Base-by-base conservation (phyloP, 2,329 filamentous ascomycete genomes). In the Neurospora sp. region DNA sequence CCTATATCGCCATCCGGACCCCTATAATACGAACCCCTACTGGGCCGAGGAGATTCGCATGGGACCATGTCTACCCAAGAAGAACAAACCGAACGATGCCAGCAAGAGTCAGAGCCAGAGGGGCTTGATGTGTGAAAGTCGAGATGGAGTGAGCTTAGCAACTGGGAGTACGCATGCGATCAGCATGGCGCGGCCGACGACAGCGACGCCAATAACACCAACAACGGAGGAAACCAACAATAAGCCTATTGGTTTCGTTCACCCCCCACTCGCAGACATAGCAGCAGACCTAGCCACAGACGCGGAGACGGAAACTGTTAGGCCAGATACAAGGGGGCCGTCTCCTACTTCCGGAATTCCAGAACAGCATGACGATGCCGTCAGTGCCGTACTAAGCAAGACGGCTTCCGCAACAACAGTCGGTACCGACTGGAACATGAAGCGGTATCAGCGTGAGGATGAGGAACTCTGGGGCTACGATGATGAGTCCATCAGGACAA, bases 1-100 rank as follows among this genome's bases (percentile, higher is more conserved):
- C 52, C 80, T 89, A 11, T 96, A 97, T 79, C 85, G 89, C 68
- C 93, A 97, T 76, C 93, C 91, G 1, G 88, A 89, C 66, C 92
- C 93, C 0, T 96, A 93, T 76, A 90, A 90, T 76, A 97, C 93
- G 38, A 97, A 97, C 76, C 90, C 91, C 13, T 93, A 92, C 80
- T 97, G 94, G 94, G 84, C 86, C 39, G 91, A 96, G 77, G 94
- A 97, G 80, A 96, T 97, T 74, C 85, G 84, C 72, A 86, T 94
- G 81, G 94, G 94, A 0, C 94, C 94, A 2, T 89, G 87, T 3
- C 85, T 91, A 42, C 90, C 89, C 39, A 90, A 90, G 76, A 86
- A 90, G 78, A 81, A 85, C 71, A 79, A 80, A 76, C 80, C 78
- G 75, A 80, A 78, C 76, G 80, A 73, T 70, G 69, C 69, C 19